Base-by-base conservation (phyloP, 2,329 filamentous ascomycete species). In the Stagonosporopsis rhizophila region DNA sequence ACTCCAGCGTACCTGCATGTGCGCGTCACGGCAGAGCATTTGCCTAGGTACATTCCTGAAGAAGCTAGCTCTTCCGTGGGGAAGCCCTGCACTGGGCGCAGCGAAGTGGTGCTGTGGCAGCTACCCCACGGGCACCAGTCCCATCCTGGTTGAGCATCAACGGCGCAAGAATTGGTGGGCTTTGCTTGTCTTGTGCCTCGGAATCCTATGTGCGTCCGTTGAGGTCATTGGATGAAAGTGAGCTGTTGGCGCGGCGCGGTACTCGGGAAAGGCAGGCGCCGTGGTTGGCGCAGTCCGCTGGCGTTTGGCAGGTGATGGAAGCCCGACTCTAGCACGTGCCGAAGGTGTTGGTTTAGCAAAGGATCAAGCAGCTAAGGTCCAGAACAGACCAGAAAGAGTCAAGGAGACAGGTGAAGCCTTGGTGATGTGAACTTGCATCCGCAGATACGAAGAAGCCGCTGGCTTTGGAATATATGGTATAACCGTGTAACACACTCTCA, bases 31-130 rank as follows among this genome's bases (percentile, higher is more conserved):
- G 37, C 30, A 46, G 37, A 30, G 28, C 23, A 52, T 35, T 53
- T 62, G 53, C 66, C 66, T 64, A 64, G 66, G 66, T 48, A 56
- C 60, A 38, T 42, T 57, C 56, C 40, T 9, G 20, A 62, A 61
- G 49, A 17, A 61, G 62, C 25, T 59, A 60, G 55, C 54, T 52
- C 44, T 49, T 55, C 59, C 64, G 62, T 54, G 56, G 58, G 59
- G 55, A 60, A 55, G 53, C 57, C 52, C 45, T 54, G 55, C 51
- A 50, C 39, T 27, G 32, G 30, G 37, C 22, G 23, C 19, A 27
- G 28, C 41, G n/a, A 52, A 22, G 40, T 14, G 32, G 34, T 28
- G 32, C 42, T 9, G 23, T n/a, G 15, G 38, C 19, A 7, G 17
- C 9, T 53, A 25, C 46, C 46, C 40, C 52, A 51, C 48, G 47